A percentile compares a stretch with the other conserved stretches of the same genome.
Evolutionary conservation across 768 basidiomycete genomes (phyloP).

Genomic region (Termitomyces bulborhizus): DNA sequence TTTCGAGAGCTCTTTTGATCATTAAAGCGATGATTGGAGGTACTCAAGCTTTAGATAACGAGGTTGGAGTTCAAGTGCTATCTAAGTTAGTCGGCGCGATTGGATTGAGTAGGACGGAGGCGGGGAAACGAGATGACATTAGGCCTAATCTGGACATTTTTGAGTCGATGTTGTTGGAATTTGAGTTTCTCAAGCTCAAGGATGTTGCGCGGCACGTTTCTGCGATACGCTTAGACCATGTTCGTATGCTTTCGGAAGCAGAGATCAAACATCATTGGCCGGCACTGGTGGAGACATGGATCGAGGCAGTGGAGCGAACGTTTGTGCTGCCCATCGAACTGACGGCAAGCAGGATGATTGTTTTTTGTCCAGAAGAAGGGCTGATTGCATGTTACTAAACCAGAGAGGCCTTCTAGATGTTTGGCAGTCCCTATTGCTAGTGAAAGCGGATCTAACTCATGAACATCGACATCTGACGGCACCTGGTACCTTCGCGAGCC

Average conservation of each 20-base stretch:
- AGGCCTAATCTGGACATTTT: slow-evolving; percentile 31
- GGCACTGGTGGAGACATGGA: slow-evolving; percentile 32
- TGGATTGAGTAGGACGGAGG: slow-evolving; percentile 10
- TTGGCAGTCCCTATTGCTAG: slow-evolving; percentile 57
- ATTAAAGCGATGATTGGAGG: slow-evolving; percentile 31
- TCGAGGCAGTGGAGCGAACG: slow-evolving; percentile 15
- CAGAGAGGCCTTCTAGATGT: slow-evolving; percentile 34
- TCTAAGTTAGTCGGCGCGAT: slow-evolving; percentile 26
- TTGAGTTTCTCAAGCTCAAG: slow-evolving; percentile 19
- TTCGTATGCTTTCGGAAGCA: slow-evolving; percentile 28
- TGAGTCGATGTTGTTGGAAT: slow-evolving; percentile 35
- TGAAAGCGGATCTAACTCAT: slow-evolving; percentile 36
- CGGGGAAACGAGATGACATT: slow-evolving; percentile 10
- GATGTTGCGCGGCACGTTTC: slow-evolving; percentile 21
- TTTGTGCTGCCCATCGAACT: slow-evolving; percentile 8
- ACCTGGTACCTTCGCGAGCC: slow-evolving; percentile 25
- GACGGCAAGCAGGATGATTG: slow-evolving; percentile 16
- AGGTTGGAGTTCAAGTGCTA: slow-evolving; percentile 30
- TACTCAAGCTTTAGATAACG: slow-evolving; percentile 17
- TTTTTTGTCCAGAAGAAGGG: neutral
- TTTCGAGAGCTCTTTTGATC: slow-evolving; percentile 30
- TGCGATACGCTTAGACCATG: slow-evolving; percentile 14
- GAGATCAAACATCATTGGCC: slow-evolving; percentile 36
- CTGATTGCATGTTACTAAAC: neutral
- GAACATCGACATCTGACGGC: slow-evolving; percentile 28